Evolutionary conservation across 768 basidiomycete species (phyloP).

Genomic region (Psilocybe cyanescens): DNA sequence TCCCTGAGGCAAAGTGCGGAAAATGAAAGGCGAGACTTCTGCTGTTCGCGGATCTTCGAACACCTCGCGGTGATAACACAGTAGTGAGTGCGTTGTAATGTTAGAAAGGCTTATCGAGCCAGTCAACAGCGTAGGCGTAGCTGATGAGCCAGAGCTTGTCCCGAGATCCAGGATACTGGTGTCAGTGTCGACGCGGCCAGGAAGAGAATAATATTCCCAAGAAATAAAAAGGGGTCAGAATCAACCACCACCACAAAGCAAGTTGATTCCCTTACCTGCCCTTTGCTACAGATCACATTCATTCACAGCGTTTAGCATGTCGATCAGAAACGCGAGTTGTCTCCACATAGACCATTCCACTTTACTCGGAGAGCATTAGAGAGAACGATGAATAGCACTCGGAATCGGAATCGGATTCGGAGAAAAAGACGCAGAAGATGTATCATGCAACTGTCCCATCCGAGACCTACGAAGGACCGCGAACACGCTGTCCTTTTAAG

Average conservation of each 20-base stretch:
- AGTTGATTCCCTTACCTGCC: background rate
- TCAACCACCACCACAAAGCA: background rate
- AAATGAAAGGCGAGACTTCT: slow-evolving; percentile 1
- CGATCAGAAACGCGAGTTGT: background rate
- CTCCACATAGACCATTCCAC: slow-evolving; percentile 11
- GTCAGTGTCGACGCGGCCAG: background rate
- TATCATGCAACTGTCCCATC: slow-evolving; percentile 9
- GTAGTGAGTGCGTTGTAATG: background rate
- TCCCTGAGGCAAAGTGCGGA: background rate
- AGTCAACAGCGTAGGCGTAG: background rate
- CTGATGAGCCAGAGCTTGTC: background rate
- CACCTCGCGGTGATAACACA: slow-evolving; percentile 1
- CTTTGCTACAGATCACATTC: no score
- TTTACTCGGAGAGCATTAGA: slow-evolving; percentile 5
- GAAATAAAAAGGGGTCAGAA: background rate
- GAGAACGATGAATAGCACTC: background rate
- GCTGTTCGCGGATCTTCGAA: background rate
- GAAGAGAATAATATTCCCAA: background rate
- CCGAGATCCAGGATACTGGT: no score
- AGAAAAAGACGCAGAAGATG: slow-evolving; percentile 4
- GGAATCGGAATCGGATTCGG: slow-evolving; percentile 16
- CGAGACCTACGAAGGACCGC: slow-evolving; percentile 17
- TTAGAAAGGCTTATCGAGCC: slow-evolving; percentile 3
- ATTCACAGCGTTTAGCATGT: background rate
- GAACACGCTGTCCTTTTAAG: slow-evolving; percentile 3